phyloP scores from a whole-genome alignment of 805 yeast genomes.

The Cyberlindnera subsufficiens region DNA sequence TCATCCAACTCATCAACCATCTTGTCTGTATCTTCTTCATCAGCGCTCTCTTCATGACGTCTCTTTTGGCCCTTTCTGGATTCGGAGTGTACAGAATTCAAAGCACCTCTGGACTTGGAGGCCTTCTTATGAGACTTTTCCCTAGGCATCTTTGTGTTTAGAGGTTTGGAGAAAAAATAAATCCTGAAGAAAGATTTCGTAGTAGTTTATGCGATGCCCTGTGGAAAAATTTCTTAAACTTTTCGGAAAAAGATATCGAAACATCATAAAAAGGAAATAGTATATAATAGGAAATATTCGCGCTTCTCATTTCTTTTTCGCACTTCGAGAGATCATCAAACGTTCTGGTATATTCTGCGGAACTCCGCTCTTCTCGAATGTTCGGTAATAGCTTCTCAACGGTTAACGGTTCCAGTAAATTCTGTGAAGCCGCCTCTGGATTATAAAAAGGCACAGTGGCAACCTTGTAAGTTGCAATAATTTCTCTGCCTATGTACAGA shows the following conservation, averaged over 20 bases:
- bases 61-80: conserved; percentile 21
- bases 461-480: too few relatives aligned
- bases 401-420: background rate
- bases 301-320: too few relatives aligned
- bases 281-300: too few relatives aligned
- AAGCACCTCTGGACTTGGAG: conserved; percentile 7
- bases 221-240: background rate
- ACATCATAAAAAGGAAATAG: background rate
- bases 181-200: background rate
- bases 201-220: background rate
- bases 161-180: background rate
- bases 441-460: background rate
- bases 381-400: background rate
- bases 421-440: background rate
- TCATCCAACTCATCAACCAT: conserved; percentile 50
- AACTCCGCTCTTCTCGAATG: background rate
- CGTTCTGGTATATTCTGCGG: conserved; percentile 1
- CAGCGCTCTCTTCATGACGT: conserved; percentile 25
- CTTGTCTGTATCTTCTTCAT: conserved; percentile 33
- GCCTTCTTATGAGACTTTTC: conserved; percentile 6
- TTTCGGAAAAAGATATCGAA: background rate
- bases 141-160: conserved; percentile 14
- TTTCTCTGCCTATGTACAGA: background rate
- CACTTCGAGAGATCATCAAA: too few relatives aligned
- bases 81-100: conserved; percentile 5